A percentile compares a stretch with the other conserved stretches of the same genome.
Evolutionary conservation across 768 basidiomycete genomes (phyloP).

Genomic region (Boletus eberwhitei): DNA sequence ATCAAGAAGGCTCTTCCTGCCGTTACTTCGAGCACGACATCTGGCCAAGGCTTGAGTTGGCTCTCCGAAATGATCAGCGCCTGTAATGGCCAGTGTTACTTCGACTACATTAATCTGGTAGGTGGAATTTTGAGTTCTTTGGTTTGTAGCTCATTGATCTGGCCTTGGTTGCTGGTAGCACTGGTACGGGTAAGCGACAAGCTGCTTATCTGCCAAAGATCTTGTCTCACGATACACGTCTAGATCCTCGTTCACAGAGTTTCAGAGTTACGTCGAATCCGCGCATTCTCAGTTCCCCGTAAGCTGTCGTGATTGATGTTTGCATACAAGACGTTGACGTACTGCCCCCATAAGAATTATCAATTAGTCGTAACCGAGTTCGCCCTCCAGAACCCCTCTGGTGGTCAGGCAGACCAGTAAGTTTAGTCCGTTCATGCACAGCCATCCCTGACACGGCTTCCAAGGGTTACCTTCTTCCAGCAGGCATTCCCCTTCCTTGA

Average conservation of each 20-base stretch:
- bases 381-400: conserved; percentile 31
- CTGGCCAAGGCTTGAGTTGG: conserved; percentile 37
- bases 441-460: neutral
- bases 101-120: conserved; percentile 36
- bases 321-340: conserved; percentile 1
- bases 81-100: conserved; percentile 35
- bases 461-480: conserved; percentile 32
- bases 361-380: conserved; percentile 33
- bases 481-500: conserved; percentile 37
- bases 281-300: conserved; percentile 30
- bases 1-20: conserved; percentile 40
- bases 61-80: conserved; percentile 33
- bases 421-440: neutral
- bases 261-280: conserved; percentile 26
- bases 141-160: neutral
- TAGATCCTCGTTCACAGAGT: conserved; percentile 27
- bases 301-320: neutral
- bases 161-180: conserved; percentile 10
- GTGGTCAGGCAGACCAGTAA: conserved; percentile 30
- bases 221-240: conserved; percentile 3
- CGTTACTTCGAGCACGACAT: conserved; percentile 30
- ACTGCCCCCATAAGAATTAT: conserved; percentile 9
- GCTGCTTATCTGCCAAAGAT: neutral
- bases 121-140: neutral
- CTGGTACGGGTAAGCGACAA: conserved; percentile 27